Conservation (phyloP, 1,284 basidiomycete genomes). For the Schizophyllum amplum region DNA sequence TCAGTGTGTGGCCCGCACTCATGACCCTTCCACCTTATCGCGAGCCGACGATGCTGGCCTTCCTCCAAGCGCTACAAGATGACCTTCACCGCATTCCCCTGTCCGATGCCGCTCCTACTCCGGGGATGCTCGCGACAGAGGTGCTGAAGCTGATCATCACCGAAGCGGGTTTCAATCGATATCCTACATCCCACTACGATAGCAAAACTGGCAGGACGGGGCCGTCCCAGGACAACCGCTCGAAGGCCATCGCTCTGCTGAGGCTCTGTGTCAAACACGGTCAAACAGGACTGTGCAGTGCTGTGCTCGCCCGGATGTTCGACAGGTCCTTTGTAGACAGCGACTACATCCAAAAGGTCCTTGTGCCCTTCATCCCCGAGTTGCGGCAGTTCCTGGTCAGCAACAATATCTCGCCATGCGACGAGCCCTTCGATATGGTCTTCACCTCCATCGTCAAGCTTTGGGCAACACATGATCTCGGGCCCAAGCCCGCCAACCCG, state of each 20-base stretch:
- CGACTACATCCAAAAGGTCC: constrained; percentile 2
- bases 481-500: neutral
- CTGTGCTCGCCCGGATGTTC: constrained; percentile 3
- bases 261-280: constrained; percentile 3
- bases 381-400: neutral
- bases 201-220: too few species aligned
- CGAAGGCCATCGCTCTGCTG: neutral
- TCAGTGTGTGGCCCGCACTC: neutral
- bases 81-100: too few species aligned
- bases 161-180: too few species aligned
- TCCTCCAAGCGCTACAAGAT: too few species aligned
- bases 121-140: too few species aligned
- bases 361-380: constrained; percentile 1
- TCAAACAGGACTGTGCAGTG: neutral
- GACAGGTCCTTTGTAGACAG: neutral
- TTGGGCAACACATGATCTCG: constrained; percentile 2
- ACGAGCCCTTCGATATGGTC: neutral
- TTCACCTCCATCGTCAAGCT: constrained; percentile 5
- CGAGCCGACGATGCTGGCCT: too few species aligned
- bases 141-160: too few species aligned
- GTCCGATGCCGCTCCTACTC: too few species aligned
- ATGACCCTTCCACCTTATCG: neutral
- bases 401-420: neutral
- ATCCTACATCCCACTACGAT: too few species aligned
- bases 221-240: neutral